Evolutionary conservation across 805 yeast genomes (phyloP).

Genomic region (Lipomyces yamadae): DNA sequence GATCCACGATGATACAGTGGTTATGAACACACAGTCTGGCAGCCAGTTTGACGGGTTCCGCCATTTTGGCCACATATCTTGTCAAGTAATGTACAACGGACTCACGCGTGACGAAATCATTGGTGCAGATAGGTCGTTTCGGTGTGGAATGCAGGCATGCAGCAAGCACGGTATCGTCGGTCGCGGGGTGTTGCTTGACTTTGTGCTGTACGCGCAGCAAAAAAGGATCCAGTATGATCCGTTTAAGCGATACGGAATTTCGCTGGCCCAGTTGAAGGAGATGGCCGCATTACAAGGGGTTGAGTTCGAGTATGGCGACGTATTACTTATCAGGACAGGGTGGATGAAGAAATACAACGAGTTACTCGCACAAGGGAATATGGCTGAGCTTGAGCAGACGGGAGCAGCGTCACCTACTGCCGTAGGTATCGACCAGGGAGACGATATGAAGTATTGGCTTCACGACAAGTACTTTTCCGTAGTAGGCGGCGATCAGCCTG

Average conservation of each 20-base stretch:
- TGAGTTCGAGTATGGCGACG: conserved; percentile 44
- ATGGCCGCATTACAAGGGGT: conserved; percentile 41
- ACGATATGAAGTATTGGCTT: conserved; percentile 41
- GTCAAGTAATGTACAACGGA: conserved; percentile 39
- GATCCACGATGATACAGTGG: conserved; percentile 41
- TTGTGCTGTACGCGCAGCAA: conserved; percentile 43
- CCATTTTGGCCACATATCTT: conserved; percentile 41
- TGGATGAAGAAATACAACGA: conserved; percentile 42
- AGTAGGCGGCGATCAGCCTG: conserved; percentile 44
- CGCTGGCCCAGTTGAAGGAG: conserved; percentile 38
- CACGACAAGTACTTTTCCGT: conserved; percentile 44
- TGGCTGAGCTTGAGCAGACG: conserved; percentile 23
- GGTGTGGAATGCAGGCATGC: conserved; percentile 39
- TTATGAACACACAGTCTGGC: conserved; percentile 43
- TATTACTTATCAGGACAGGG: conserved; percentile 45
- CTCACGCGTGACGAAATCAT: conserved; percentile 38
- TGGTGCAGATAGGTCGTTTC: conserved; percentile 26
- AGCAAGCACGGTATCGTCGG: conserved; percentile 44
- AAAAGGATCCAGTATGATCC: conserved; percentile 42
- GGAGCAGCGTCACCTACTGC: conserved; percentile 29
- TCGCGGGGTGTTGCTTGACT: conserved; percentile 46
- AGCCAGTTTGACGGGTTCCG: conserved; percentile 45
- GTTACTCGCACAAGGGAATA: conserved; percentile 19
- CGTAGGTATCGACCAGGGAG: conserved; percentile 42
- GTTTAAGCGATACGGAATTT: conserved; percentile 41